Evolutionary conservation across 2,329 filamentous ascomycete genomes (phyloP), one percentile per base, ranked within the genome.

Genomic region (Xylariales sp.): DNA sequence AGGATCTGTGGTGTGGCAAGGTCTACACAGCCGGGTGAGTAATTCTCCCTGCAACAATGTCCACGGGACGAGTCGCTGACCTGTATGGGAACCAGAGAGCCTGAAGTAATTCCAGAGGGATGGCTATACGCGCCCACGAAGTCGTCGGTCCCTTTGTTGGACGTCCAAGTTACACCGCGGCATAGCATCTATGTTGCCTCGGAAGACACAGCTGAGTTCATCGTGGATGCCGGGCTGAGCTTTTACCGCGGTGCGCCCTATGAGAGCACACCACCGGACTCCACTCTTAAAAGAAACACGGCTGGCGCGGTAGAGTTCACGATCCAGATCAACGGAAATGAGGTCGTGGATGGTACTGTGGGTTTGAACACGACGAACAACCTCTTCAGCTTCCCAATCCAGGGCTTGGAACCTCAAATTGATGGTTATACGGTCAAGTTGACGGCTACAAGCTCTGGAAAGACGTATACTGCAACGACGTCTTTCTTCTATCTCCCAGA

Each of bases 121-220:
- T n/a, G n/a, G n/a, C n/a, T n/a, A n/a, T n/a, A n/a, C n/a, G n/a
- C n/a, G n/a, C n/a, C n/a, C n/a, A n/a, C n/a, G n/a, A n/a, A n/a
- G n/a, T n/a, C n/a, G n/a, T n/a, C n/a, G n/a, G n/a, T n/a, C n/a
- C n/a, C n/a, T n/a, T n/a, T n/a, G n/a, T n/a, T n/a, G n/a, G n/a
- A 70, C 38, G 50, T 73, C 28, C 66, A 69, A 34, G 59, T 72
- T 46, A 57, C 59, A 23, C 63, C 70, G 6, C 62, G 69, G 2
- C 64, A 70, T 48, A 71, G 60, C 48, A 56, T 73, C 30, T 73
- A 71, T 36, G 54, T 73, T 3, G 60, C 59, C 13, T 59, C 53
- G 30, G 69, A 72, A 40, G 36, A 44, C 4, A 42, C 49, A 4
- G 69, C 59, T 3, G 62, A 67, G 14, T 66, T 72, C 37, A 53